Evolutionary conservation across 176 grass and related monocot species (phyloP).

Genomic region (Poa annua): DNA sequence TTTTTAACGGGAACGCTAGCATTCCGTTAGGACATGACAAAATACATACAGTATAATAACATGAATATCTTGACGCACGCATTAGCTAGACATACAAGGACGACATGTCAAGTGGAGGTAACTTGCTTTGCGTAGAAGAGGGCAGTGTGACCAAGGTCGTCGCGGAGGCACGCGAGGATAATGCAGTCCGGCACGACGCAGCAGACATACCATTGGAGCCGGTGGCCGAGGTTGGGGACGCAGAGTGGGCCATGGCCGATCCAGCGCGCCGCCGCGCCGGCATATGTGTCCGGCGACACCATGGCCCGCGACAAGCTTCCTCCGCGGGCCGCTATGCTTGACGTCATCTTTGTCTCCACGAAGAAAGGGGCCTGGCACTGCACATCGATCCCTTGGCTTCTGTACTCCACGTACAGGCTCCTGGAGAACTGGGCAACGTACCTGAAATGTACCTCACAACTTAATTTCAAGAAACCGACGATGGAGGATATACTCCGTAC

Average conservation of each 20-base stretch:
- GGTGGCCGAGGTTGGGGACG: constrained; percentile 50
- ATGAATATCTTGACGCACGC: too few species aligned
- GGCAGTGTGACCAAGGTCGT: constrained; percentile 38
- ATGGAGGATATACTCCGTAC: too few species aligned
- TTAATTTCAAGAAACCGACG: too few species aligned
- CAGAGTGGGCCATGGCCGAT: constrained; percentile 54
- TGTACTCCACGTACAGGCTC: constrained; percentile 53
- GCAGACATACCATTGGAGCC: constrained; percentile 49
- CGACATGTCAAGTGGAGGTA: too few species aligned
- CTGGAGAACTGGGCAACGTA: constrained; percentile 43
- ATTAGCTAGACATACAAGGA: too few species aligned
- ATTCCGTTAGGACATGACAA: too few species aligned
- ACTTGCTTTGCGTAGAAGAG: background rate
- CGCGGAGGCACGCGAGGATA: constrained; percentile 2
- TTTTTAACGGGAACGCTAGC: too few species aligned
- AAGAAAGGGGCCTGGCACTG: constrained; percentile 56
- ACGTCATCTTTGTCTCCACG: constrained; percentile 54
- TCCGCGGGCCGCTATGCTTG: background rate
- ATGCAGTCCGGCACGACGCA: constrained; percentile 42
- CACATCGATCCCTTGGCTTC: constrained; percentile 51
- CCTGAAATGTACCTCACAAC: too few species aligned
- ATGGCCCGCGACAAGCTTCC: background rate
- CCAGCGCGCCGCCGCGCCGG: constrained; percentile 33
- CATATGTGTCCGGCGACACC: constrained; percentile 37
- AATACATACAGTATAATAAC: too few species aligned